Conservation (phyloP, 2,329 filamentous ascomycete genomes). For the Xylaria sp. region DNA sequence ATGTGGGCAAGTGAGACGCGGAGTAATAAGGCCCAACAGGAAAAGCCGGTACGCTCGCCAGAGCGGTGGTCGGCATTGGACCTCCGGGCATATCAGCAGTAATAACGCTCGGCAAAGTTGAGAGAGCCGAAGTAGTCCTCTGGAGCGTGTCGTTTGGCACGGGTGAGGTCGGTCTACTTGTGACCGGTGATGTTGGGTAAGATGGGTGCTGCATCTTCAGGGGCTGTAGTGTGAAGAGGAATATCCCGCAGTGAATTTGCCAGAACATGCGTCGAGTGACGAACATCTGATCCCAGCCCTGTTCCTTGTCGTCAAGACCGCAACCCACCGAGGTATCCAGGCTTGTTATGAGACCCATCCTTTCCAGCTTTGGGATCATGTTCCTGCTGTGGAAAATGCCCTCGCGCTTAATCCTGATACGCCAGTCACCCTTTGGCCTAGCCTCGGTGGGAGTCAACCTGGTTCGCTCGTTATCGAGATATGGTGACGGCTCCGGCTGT, state of each 20-base stretch:
- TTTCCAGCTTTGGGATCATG: conserved; percentile 87
- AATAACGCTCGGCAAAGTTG: conserved; percentile 45
- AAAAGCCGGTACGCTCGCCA: conserved; percentile 52
- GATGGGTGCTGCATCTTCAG: conserved; percentile 53
- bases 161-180: conserved; percentile 66
- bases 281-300: conserved; percentile 84
- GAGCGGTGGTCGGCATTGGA: conserved; percentile 51
- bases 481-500: conserved; percentile 76
- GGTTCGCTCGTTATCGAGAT: conserved; percentile 71
- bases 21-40: conserved; percentile 80
- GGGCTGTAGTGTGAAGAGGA: conserved; percentile 85
- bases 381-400: conserved; percentile 89
- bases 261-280: conserved; percentile 85
- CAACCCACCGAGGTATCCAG: conserved; percentile 80
- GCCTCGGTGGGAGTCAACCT: conserved; percentile 74
- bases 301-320: conserved; percentile 68
- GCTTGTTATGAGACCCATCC: conserved; percentile 86
- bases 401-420: conserved; percentile 83
- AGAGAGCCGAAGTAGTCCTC: conserved; percentile 41
- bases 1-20: conserved; percentile 86
- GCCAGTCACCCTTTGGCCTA: conserved; percentile 86
- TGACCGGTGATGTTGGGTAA: conserved; percentile 62
- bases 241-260: conserved; percentile 88
- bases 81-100: conserved; percentile 54
- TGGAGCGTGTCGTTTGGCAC: conserved; percentile 49